Evolutionary conservation across 139 green algal species (phyloP).

Genomic region (Chlorella sp.): DNA sequence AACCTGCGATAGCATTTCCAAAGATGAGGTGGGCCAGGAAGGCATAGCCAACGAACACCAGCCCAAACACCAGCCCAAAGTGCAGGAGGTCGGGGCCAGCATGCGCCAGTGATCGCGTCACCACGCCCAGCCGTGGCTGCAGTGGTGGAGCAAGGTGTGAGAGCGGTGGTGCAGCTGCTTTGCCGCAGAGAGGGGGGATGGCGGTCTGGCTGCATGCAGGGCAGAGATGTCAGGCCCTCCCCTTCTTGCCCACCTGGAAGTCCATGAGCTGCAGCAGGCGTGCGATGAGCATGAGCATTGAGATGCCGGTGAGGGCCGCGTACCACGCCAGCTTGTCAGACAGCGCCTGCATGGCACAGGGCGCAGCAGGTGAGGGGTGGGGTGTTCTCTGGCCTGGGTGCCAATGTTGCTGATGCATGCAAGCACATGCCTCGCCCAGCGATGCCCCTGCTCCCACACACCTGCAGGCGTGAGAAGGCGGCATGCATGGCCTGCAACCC

Average conservation of each 20-base stretch:
- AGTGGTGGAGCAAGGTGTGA: too few species aligned
- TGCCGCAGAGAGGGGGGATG: too few species aligned
- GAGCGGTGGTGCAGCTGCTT: too few species aligned
- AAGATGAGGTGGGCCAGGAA: conserved; percentile 92
- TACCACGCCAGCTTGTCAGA: conserved; percentile 80
- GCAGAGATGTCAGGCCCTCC: too few species aligned
- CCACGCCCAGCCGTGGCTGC: conserved; percentile 42
- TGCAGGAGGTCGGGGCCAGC: conserved; percentile 84
- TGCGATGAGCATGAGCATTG: conserved; percentile 86
- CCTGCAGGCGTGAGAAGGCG: conserved; percentile 53
- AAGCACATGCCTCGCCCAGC: too few species aligned
- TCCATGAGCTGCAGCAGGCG: conserved; percentile 89
- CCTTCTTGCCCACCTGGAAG: conserved; percentile 86
- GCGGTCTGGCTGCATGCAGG: too few species aligned
- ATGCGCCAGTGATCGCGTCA: conserved; percentile 82
- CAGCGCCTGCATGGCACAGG: conserved; percentile 44
- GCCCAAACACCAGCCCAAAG: conserved; percentile 82
- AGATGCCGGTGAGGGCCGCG: conserved; percentile 85
- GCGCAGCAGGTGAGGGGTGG: not conserved
- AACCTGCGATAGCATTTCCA: conserved; percentile 66
- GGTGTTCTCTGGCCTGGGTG: too few species aligned
- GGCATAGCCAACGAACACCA: conserved; percentile 88
- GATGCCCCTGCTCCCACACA: not conserved
- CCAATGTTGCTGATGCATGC: too few species aligned
- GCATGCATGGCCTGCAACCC: conserved; percentile 46